These are phyloP conservation scores for Cadophora malorum DNA, from an alignment of 2,329 filamentous ascomycete genomes.

Conservation along the genomic window DNA sequence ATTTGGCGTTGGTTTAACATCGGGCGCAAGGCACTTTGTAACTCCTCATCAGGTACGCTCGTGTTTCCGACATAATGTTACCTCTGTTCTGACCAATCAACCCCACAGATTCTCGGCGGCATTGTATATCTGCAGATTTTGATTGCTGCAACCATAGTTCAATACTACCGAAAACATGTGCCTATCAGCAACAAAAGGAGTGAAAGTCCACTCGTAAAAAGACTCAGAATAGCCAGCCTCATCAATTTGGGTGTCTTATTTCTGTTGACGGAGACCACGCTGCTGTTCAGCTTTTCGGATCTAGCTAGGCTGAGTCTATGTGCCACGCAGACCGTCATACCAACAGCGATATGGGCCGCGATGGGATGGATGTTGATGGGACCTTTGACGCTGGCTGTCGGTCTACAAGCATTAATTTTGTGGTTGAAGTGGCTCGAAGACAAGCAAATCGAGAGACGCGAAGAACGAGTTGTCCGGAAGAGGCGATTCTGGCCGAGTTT, in stretches of 20 bases:
- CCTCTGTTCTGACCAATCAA: background rate
- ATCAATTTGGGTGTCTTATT: constrained; percentile 4
- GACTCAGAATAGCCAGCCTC: background rate
- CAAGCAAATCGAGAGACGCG: background rate
- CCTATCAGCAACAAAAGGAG: background rate
- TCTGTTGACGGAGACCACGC: background rate
- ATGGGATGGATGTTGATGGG: background rate
- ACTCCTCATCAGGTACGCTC: constrained; percentile 14
- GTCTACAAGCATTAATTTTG: background rate
- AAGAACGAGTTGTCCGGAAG: background rate
- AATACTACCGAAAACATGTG: background rate
- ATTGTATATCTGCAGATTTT: constrained; percentile 11
- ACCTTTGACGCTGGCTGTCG: background rate
- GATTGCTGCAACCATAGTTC: constrained; percentile 1
- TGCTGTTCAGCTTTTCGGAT: constrained; percentile 15
- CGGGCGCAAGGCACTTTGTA: constrained; percentile 5
- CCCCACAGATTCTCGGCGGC: constrained; percentile 10
- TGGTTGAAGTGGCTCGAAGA: constrained; percentile 9
- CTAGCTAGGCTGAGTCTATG: background rate
- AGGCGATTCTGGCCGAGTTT: background rate
- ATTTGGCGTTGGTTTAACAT: background rate
- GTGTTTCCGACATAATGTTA: background rate
- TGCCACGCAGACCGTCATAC: background rate
- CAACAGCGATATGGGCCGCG: background rate
- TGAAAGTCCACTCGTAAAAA: background rate